A percentile compares a stretch with the other conserved stretches of the same genome.
Evolutionary conservation across 495 filamentous ascomycete species (phyloP).

Genomic region (Penicillium bovifimosum): DNA sequence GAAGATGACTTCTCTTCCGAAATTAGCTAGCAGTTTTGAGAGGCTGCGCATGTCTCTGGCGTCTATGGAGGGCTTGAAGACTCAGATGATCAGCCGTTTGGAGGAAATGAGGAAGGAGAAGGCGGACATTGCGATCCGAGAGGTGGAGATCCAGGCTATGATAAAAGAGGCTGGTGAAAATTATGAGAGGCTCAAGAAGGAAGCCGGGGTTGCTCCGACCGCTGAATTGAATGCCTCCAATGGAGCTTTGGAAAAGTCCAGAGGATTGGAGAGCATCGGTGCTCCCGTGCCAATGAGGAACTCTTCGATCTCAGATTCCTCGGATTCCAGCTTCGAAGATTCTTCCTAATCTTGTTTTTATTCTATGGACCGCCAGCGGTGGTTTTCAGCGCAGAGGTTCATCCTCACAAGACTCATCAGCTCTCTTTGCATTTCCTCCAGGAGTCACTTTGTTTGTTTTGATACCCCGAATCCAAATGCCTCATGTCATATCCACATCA

Average conservation of each 20-base stretch:
- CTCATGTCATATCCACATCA: no score
- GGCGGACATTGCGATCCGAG: conserved; percentile 61
- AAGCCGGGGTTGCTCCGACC: conserved; percentile 42
- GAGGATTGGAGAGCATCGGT: conserved; percentile 42
- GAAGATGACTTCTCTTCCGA: conserved; percentile 54
- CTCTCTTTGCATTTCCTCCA: not conserved
- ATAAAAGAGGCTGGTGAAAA: conserved; percentile 78
- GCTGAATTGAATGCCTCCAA: conserved; percentile 23
- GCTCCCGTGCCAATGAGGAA: conserved; percentile 19
- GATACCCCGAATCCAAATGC: conserved; percentile 20
- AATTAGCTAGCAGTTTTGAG: conserved; percentile 45
- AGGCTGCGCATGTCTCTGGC: conserved; percentile 47
- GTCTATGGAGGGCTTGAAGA: conserved; percentile 50
- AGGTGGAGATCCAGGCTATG: conserved; percentile 75
- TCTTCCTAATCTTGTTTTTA: conserved; percentile 10
- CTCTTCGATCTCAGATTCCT: conserved; percentile 5
- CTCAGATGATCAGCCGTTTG: conserved; percentile 50
- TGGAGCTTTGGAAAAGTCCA: conserved; percentile 29
- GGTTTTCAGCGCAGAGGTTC: not conserved
- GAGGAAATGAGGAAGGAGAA: conserved; percentile 61
- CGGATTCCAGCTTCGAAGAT: conserved; percentile 26
- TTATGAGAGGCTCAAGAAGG: conserved; percentile 57
- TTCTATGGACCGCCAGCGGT: not conserved
- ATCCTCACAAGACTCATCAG: not conserved
- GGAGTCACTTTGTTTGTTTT: conserved; percentile 15